Evolutionary conservation across 352 stramenopile species (phyloP).

Genomic region (Phytophthora megakarya): DNA sequence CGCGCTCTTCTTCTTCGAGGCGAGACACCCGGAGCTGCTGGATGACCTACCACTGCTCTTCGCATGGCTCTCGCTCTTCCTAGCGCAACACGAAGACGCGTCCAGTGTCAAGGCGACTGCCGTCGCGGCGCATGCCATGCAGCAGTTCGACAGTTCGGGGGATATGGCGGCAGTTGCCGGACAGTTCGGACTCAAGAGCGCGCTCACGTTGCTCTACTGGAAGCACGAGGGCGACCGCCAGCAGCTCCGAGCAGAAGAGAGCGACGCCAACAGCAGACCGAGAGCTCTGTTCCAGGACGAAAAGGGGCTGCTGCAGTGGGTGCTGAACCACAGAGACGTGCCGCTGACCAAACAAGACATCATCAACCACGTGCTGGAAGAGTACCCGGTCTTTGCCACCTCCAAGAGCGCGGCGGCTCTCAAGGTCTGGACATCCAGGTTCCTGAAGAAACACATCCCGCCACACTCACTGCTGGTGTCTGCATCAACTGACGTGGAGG

Average conservation of each 20-base stretch:
- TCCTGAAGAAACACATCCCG: constrained; percentile 68
- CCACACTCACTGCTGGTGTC: constrained; percentile 12
- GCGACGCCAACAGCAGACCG: constrained; percentile 1
- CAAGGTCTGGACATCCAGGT: constrained; percentile 66
- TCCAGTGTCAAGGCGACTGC: constrained; percentile 13
- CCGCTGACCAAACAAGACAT: constrained; percentile 69
- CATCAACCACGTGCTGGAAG: constrained; percentile 52
- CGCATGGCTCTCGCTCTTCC: constrained; percentile 63
- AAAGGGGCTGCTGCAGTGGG: constrained; percentile 58
- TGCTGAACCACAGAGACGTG: constrained; percentile 46
- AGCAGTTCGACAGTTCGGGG: constrained; percentile 26
- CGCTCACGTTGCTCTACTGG: constrained; percentile 67
- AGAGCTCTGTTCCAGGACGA: constrained; percentile 32
- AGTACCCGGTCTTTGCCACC: constrained; percentile 62
- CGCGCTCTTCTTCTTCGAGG: constrained; percentile 71
- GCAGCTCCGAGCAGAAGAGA: constrained; percentile 14
- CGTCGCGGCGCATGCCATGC: constrained; percentile 20
- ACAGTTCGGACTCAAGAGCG: constrained; percentile 61
- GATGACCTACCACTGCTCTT: constrained; percentile 54
- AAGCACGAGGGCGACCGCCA: constrained; percentile 51
- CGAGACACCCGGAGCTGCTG: constrained; percentile 60
- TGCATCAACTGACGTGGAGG: not conserved
- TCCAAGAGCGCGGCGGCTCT: constrained; percentile 59
- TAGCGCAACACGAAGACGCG: constrained; percentile 40
- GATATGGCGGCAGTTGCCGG: constrained; percentile 43